Conservation (phyloP, 2,329 filamentous ascomycete species). For the Penicillium italicum region DNA sequence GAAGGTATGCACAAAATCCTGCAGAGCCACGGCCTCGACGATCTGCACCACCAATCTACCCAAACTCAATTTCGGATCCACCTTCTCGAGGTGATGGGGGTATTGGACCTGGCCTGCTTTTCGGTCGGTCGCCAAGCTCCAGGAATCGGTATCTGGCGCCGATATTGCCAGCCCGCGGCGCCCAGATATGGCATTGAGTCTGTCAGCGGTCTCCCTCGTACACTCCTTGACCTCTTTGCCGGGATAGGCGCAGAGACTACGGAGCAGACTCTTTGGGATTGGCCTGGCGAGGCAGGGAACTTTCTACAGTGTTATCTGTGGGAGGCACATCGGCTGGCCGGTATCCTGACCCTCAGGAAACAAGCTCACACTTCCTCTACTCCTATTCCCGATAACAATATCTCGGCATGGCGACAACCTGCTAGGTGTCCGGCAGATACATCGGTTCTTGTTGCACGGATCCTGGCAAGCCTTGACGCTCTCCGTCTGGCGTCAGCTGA, state of each 20-base stretch:
- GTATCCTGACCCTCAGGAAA: constrained; percentile 24
- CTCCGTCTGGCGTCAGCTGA: constrained; percentile 21
- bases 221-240: constrained; percentile 28
- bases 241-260: constrained; percentile 23
- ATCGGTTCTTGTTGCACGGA: constrained; percentile 18
- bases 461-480: constrained; percentile 27
- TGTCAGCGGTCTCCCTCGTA: constrained; percentile 29
- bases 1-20: constrained; percentile 33
- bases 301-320: constrained; percentile 30
- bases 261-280: constrained; percentile 30
- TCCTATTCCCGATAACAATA: background rate
- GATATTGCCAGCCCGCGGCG: constrained; percentile 21
- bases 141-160: constrained; percentile 28
- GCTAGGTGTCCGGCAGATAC: constrained; percentile 11
- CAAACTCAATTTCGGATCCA: constrained; percentile 21
- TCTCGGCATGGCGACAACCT: constrained; percentile 5
- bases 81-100: constrained; percentile 32
- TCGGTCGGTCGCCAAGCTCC: constrained; percentile 25
- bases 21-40: constrained; percentile 15
- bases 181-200: constrained; percentile 21
- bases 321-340: constrained; percentile 30
- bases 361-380: background rate
- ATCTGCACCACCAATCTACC: background rate
- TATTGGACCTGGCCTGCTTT: constrained; percentile 31
- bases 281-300: constrained; percentile 26